phyloP scores from a whole-genome alignment of 1,139 yeast genomes.

The Yamadazyma friedrichii region DNA sequence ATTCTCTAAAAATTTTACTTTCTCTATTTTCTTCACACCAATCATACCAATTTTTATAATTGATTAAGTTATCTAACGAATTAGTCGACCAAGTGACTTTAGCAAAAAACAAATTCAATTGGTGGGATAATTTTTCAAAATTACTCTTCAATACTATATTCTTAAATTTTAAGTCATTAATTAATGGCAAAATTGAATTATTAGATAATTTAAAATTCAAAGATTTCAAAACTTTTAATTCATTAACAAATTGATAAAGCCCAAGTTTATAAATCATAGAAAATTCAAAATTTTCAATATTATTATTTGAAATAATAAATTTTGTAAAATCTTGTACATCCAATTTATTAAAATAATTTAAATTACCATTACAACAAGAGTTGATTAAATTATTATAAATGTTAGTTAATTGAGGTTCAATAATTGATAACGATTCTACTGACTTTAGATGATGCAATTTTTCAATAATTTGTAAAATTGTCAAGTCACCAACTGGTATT shows the following conservation, averaged over 20 bases:
- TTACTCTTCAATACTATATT: slow-evolving; percentile 7
- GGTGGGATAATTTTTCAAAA: slow-evolving; percentile 6
- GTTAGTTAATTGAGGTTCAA: slow-evolving; percentile 2
- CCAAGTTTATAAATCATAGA: slow-evolving; percentile 17
- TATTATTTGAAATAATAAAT: slow-evolving; percentile 14
- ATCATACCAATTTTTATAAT: slow-evolving; percentile 15
- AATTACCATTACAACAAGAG: slow-evolving; percentile 9
- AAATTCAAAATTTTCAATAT: slow-evolving; percentile 18
- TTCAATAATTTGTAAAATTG: slow-evolving; percentile 6
- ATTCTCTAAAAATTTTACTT: slow-evolving; percentile 8
- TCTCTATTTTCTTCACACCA: slow-evolving; percentile 16
- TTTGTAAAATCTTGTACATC: slow-evolving; percentile 9
- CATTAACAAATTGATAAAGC: slow-evolving; percentile 16
- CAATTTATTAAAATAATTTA: slow-evolving; percentile 7
- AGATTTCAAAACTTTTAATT: slow-evolving; percentile 14
- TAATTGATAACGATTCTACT: neutral
- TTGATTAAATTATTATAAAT: slow-evolving; percentile 8
- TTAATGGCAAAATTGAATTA: neutral
- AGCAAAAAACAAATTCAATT: slow-evolving; percentile 9
- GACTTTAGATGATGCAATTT: slow-evolving; percentile 7
- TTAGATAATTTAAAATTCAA: slow-evolving; percentile 10
- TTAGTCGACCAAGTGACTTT: slow-evolving; percentile 12
- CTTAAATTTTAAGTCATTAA: slow-evolving; percentile 8
- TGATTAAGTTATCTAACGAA: slow-evolving; percentile 11
- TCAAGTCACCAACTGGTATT: neutral